Percentiles rank a stretch among this genome's conserved stretches.
Evolutionary conservation across 352 stramenopile genomes (phyloP).

Genomic region (Phytopythium vexans): DNA sequence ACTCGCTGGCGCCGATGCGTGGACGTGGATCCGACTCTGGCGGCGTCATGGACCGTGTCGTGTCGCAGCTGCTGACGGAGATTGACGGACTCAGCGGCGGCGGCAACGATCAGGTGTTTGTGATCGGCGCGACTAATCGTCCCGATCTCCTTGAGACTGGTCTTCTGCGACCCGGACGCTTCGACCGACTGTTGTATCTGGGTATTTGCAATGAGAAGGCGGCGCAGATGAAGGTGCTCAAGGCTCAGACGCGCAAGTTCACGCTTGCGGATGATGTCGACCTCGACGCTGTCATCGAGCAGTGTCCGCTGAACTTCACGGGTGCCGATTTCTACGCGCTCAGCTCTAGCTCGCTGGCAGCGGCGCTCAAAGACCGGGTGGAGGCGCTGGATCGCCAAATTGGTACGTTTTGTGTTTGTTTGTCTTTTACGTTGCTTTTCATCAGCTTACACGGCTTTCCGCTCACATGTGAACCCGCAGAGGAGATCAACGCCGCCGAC

Average conservation of each 20-base stretch:
- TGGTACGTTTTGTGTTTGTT: slow-evolving; percentile 27
- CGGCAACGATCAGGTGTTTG: slow-evolving; percentile 88
- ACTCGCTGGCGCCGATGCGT: slow-evolving; percentile 87
- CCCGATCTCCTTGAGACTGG: slow-evolving; percentile 95
- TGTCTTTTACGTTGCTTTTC: not conserved
- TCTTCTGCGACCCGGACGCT: slow-evolving; percentile 91
- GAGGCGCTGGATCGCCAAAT: slow-evolving; percentile 58
- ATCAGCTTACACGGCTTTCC: not conserved
- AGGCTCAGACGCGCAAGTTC: slow-evolving; percentile 83
- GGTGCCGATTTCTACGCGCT: slow-evolving; percentile 85
- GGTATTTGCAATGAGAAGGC: slow-evolving; percentile 75
- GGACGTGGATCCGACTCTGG: slow-evolving; percentile 85
- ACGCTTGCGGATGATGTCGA: slow-evolving; percentile 53
- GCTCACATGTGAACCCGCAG: slow-evolving; percentile 12
- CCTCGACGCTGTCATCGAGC: slow-evolving; percentile 53
- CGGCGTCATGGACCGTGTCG: slow-evolving; percentile 95
- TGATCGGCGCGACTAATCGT: slow-evolving; percentile 96
- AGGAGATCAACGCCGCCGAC: slow-evolving; percentile 68
- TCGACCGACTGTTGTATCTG: slow-evolving; percentile 80
- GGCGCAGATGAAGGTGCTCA: slow-evolving; percentile 79
- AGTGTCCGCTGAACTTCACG: slow-evolving; percentile 74
- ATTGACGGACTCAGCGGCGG: slow-evolving; percentile 88
- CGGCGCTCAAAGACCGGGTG: slow-evolving; percentile 79
- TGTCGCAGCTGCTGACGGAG: slow-evolving; percentile 95
- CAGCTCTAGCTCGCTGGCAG: slow-evolving; percentile 67